Evolutionary conservation across 495 filamentous ascomycete genomes (phyloP), one percentile per base, ranked within the genome.

Genomic region (Aspergillus indologenus): DNA sequence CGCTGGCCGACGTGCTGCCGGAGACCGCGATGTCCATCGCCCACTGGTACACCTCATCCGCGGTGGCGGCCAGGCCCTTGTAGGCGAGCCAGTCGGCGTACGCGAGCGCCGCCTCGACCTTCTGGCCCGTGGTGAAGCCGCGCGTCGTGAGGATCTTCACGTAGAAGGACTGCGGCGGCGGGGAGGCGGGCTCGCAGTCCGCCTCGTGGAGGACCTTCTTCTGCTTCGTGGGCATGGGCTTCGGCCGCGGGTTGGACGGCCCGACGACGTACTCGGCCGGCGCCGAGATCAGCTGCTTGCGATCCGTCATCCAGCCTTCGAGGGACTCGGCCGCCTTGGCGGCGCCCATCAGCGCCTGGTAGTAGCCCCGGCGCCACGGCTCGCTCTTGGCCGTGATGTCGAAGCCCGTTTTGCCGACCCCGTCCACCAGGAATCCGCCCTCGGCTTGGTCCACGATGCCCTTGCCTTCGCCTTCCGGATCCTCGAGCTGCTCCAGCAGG

Each of bases 21-120:
- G 76, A 73, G 0, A 75, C 77, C 2, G 89, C 88, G 57, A 90
- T 85, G 62, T 89, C 83, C 58, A 92, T 71, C 15, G 81, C 88
- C 87, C 85, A 87, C 56, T 74, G 74, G 68, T 88, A 91, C 81
- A 88, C 86, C 52, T 87, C 83, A 50, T 81, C 75, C 0, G 90
- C 86, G 4, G 81, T 83, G 1, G 77, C 75, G 14, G 79, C 67
- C 14, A 86, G 68, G 3, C 81, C 79, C 73, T 92, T 92, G 71
- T 83, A 95, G 51, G 90, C 87, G 5, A 96, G 79, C 84, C 87
- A 96, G 57, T 88, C 87, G 6, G 85, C 92, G 69, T 92, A 92
- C 0, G 86, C 87, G 18, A 96, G 72, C 11, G 87, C 87, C 21
- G 92, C 91, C 45, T 91, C 86, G 31, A 96, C 69, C 59, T 83